A percentile compares a stretch with the other conserved stretches of the same genome.
Conservation (phyloP, 805 yeast genomes). For the Sugiyamaella boreocaroliniensis region DNA sequence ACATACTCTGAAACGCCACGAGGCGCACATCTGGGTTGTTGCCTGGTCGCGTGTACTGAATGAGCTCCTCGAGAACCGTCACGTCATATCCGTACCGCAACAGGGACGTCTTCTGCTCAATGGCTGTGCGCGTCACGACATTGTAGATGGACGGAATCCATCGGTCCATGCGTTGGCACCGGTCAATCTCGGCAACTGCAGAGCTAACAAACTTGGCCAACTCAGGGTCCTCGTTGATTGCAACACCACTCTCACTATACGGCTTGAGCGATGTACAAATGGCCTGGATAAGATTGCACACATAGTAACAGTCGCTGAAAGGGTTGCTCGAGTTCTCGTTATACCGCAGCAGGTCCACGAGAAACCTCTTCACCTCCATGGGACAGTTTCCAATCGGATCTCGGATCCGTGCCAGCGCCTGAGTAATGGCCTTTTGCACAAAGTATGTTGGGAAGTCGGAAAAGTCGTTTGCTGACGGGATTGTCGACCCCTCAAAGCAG, state of each 20-base stretch:
- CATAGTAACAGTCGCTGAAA: conserved; percentile 65
- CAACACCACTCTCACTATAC: neutral
- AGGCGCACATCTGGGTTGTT: conserved; percentile 49
- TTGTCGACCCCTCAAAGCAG: conserved; percentile 60
- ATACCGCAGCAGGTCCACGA: conserved; percentile 67
- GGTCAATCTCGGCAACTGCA: conserved; percentile 59
- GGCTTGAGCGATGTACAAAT: conserved; percentile 38
- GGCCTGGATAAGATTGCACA: conserved; percentile 50
- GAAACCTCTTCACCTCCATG: conserved; percentile 48
- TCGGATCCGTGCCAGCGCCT: conserved; percentile 51
- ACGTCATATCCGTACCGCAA: conserved; percentile 49
- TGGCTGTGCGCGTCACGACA: conserved; percentile 47
- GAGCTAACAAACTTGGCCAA: conserved; percentile 35
- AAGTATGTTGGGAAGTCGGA: conserved; percentile 61
- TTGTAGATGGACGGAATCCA: conserved; percentile 75
- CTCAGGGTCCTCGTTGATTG: conserved; percentile 9
- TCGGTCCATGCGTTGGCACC: conserved; percentile 72
- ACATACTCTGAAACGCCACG: conserved; percentile 62
- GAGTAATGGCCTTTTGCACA: conserved; percentile 62
- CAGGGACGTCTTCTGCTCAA: conserved; percentile 54
- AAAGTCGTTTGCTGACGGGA: conserved; percentile 80
- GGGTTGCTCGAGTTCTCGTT: conserved; percentile 79
- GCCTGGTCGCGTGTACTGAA: conserved; percentile 46
- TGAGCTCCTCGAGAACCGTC: conserved; percentile 47
- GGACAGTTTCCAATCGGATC: conserved; percentile 62